Percentiles rank a stretch among this genome's conserved stretches.
Conservation (phyloP, 148 eudicot genomes). For the Diospyros kaki region DNA sequence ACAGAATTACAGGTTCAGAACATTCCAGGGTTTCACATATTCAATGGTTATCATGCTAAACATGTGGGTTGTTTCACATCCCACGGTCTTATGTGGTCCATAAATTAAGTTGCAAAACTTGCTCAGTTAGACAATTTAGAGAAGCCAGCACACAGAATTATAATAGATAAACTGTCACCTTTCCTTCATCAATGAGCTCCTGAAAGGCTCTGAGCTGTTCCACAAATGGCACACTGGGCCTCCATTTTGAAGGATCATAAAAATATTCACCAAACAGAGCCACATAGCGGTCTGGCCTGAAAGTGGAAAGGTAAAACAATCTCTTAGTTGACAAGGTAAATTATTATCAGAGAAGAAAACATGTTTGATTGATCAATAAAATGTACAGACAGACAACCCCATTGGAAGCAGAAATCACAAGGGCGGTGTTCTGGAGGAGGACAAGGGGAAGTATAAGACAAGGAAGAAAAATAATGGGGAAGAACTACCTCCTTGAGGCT, state of each 20-base stretch:
- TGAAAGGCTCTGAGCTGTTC: conserved; percentile 87
- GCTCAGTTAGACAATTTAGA: not conserved
- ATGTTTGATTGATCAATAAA: not conserved
- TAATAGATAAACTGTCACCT: conserved; percentile 40
- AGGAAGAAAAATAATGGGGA: no score
- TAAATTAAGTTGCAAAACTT: not conserved
- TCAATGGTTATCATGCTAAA: not conserved
- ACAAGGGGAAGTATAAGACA: no score
- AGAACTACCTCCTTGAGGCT: no score
- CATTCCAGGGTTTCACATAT: not conserved
- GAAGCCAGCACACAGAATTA: not conserved
- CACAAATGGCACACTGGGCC: conserved; percentile 62
- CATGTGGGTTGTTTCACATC: not conserved
- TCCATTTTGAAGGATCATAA: conserved; percentile 82
- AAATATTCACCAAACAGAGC: conserved; percentile 75
- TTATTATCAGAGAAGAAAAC: not conserved
- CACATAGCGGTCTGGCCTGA: conserved; percentile 96
- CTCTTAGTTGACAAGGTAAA: not conserved
- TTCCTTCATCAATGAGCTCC: conserved; percentile 87
- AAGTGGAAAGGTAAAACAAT: conserved; percentile 6
- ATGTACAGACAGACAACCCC: not conserved
- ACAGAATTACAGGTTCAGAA: not conserved
- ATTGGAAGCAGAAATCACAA: not conserved
- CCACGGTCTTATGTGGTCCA: not conserved
- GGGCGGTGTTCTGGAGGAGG: no score